Percentiles rank a stretch among this genome's conserved stretches.
These are phyloP conservation scores for Lepiota brunneoincarnata DNA, from an alignment of 768 basidiomycete species.

Conservation along the genomic window DNA sequence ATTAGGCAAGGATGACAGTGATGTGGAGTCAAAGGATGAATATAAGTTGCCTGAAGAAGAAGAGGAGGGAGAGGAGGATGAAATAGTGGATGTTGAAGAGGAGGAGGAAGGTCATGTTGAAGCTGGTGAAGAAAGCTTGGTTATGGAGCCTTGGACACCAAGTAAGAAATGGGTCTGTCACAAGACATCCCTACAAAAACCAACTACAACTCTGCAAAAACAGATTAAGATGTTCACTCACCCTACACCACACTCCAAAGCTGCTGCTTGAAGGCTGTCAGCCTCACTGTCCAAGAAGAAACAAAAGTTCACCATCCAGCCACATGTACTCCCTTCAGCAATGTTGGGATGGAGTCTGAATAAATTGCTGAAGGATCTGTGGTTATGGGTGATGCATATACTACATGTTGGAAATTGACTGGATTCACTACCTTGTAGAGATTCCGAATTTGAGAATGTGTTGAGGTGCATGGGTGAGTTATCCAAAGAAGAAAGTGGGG, in stretches of 20 bases:
- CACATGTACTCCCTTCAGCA: slow-evolving; percentile 25
- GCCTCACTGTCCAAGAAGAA: too few species aligned
- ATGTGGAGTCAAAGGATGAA: too few species aligned
- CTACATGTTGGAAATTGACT: slow-evolving; percentile 90
- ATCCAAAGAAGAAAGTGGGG: slow-evolving; percentile 84
- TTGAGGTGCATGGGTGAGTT: slow-evolving; percentile 77
- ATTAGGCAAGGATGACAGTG: slow-evolving; percentile 10
- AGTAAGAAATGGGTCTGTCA: slow-evolving; percentile 15
- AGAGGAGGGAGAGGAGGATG: slow-evolving; percentile 26
- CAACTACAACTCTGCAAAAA: slow-evolving; percentile 15
- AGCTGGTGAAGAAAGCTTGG: too few species aligned
- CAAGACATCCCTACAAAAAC: slow-evolving; percentile 24
- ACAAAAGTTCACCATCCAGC: slow-evolving; percentile 20
- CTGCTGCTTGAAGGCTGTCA: too few species aligned
- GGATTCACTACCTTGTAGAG: slow-evolving; percentile 84
- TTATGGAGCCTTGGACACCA: slow-evolving; percentile 19
- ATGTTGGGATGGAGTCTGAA: slow-evolving; percentile 35
- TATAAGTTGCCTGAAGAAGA: slow-evolving; percentile 21
- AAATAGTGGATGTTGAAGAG: slow-evolving; percentile 20
- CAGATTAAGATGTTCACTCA: slow-evolving; percentile 43
- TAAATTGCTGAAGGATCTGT: slow-evolving; percentile 70
- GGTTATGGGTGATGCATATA: slow-evolving; percentile 81
- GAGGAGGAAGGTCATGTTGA: slow-evolving; percentile 26
- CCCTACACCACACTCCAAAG: slow-evolving; percentile 73
- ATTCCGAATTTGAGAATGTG: slow-evolving; percentile 79